phyloP scores from a whole-genome alignment of 108 stramenopile species.

The Nannochloropsis salina region DNA sequence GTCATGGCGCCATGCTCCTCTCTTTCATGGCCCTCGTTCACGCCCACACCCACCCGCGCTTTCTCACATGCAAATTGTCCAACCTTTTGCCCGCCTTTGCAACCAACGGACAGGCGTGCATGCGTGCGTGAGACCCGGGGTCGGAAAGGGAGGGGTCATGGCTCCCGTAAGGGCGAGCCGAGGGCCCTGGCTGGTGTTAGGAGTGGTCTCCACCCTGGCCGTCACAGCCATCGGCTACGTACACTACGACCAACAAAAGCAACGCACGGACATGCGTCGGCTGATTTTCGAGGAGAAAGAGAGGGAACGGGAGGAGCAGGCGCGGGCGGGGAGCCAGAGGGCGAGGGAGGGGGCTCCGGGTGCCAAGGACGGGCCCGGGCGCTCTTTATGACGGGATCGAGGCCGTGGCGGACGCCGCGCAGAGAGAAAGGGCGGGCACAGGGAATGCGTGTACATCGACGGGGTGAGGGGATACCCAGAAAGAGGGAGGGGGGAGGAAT shows the following conservation, averaged over 20 bases:
- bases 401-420: too few species aligned
- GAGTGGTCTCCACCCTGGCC: not conserved
- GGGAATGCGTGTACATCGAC: too few species aligned
- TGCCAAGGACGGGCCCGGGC: too few species aligned
- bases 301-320: not conserved
- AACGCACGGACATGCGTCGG: slow-evolving; percentile 10
- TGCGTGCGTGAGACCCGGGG: too few species aligned
- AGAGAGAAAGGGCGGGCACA: too few species aligned
- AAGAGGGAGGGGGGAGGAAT: too few species aligned
- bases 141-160: too few species aligned
- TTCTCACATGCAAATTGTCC: not conserved
- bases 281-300: not conserved
- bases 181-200: not conserved
- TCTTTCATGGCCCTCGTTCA: not conserved
- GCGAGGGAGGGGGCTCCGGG: too few species aligned
- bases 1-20: not conserved
- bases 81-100: not conserved
- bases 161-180: not conserved
- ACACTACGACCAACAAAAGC: slow-evolving; percentile 20
- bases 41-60: not conserved
- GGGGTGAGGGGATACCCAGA: too few species aligned
- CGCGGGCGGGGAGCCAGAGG: not conserved
- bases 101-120: not conserved
- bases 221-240: not conserved
- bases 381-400: too few species aligned